Base-by-base conservation (phyloP, 345 rosid species). In the Acer campestre region DNA sequence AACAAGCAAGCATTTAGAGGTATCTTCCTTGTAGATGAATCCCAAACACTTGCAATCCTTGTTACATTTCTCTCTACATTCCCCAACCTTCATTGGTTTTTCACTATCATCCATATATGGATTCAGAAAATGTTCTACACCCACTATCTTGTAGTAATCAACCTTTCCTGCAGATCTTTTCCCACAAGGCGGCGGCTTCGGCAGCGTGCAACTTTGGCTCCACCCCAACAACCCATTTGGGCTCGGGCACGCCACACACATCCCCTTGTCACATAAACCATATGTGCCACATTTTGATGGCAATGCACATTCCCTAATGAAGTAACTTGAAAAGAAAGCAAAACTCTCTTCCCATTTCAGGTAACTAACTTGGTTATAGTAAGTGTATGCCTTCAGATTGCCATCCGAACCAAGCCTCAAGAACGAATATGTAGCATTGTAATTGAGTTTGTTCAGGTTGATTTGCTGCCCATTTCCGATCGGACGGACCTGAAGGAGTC, bases 21-120 rank as follows among this genome's bases (percentile, higher is more conserved):
- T 72, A 7, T 65, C 70, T 62, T 70, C 77, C 62, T 77, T 70
- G 44, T 75, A 80, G 71, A 82, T 67, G 13, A 71, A 85, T 1
- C 85, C 87, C 76, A 75, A 48, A 63, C 83, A 84, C 77, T 84
- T 82, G 74, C 85, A 77, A 25, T 85, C 85, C 67, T 58, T 66
- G 23, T 40, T 62, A 22, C 93, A 87, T 80, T 71, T 83, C 1
- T 61, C 66, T 29, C 77, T 78, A 77, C 90, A 85, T 7, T 77
- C 70, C 3, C 56, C 71, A 29, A 73, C 78, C 69, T 75, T 81
- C 80, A 61, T 69, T 4, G 81, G 71, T 20, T 81, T 81, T 20
- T 76, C 78, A 29, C 85, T 86, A 17, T 67, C 62, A 3, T 62
- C 59, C 53, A 72, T 65, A 25, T 80, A 81, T 67, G 76, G 78